phyloP scores from a whole-genome alignment of 2,329 filamentous ascomycete species.

The Albophoma yamanashiensis region DNA sequence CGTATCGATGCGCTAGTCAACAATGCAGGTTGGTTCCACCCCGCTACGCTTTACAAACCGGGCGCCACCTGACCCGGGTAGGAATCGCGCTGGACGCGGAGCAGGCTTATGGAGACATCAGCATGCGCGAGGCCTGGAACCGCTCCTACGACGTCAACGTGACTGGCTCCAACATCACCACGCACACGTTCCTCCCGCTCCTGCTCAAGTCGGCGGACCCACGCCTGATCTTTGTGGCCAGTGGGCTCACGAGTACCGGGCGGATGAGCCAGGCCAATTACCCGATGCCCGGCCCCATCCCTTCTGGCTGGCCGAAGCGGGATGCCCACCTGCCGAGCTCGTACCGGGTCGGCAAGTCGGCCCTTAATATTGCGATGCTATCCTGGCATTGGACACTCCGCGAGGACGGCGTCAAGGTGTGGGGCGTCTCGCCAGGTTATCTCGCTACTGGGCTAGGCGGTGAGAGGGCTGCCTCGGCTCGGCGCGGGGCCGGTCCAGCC shows the following conservation, averaged over 20 bases:
- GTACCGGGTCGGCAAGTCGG: not conserved
- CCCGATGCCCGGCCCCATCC: not conserved
- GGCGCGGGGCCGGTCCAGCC: not conserved
- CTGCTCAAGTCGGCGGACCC: not conserved
- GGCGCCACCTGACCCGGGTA: not conserved
- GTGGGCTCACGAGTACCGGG: not conserved
- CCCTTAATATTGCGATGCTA: not conserved
- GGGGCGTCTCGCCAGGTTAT: not conserved
- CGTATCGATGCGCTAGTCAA: not conserved
- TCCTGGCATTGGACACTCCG: not conserved
- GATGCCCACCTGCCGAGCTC: not conserved
- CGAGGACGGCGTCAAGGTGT: not conserved
- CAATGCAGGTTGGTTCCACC: not conserved
- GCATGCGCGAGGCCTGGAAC: not conserved
- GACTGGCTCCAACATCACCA: not conserved
- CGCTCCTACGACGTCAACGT: not conserved
- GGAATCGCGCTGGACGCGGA: not conserved
- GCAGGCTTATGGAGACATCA: not conserved
- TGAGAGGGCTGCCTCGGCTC: not conserved
- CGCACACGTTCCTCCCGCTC: not conserved
- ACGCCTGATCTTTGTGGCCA: not conserved
- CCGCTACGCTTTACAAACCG: not conserved
- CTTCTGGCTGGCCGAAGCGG: not conserved
- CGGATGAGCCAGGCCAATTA: not conserved
- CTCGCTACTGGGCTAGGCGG: not conserved